Percentiles rank a stretch among this genome's conserved stretches.
These are phyloP conservation scores for Pythium folliculosum DNA, from an alignment of 352 stramenopile genomes.

Conservation along the genomic window DNA sequence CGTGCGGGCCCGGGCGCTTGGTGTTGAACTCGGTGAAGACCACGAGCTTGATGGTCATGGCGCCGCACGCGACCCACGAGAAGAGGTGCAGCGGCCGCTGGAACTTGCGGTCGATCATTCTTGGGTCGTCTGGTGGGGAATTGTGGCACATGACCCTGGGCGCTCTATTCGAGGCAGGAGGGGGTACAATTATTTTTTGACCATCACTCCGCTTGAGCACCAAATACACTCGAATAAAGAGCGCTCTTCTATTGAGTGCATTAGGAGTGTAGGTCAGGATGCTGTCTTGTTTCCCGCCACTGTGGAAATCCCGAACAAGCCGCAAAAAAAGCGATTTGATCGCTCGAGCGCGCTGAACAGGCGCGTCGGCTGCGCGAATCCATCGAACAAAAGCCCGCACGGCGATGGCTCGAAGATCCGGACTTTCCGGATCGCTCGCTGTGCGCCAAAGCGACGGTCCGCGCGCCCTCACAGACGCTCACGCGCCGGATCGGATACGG, in stretches of 20 bases:
- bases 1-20: constrained; percentile 58
- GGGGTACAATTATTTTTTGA: neutral
- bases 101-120: constrained; percentile 89
- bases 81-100: constrained; percentile 85
- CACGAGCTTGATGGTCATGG: constrained; percentile 84
- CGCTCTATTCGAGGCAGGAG: neutral
- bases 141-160: too few species aligned
- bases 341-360: constrained; percentile 20
- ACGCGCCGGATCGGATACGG: too few species aligned
- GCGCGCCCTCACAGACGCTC: too few species aligned
- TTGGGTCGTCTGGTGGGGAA: neutral
- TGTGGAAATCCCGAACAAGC: too few species aligned
- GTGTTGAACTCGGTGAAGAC: constrained; percentile 83
- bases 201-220: neutral
- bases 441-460: neutral
- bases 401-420: neutral
- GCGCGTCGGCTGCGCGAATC: constrained; percentile 20
- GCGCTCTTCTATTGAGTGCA: neutral
- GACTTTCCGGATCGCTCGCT: neutral
- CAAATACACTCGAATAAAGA: neutral
- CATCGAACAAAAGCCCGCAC: constrained; percentile 9
- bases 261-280: neutral
- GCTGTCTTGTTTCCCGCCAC: too few species aligned
- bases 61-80: constrained; percentile 72
- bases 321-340: too few species aligned